Evolutionary conservation across 1,139 yeast genomes (phyloP), one percentile per base, ranked within the genome.

Genomic region (Yamadazyma triangularis): DNA sequence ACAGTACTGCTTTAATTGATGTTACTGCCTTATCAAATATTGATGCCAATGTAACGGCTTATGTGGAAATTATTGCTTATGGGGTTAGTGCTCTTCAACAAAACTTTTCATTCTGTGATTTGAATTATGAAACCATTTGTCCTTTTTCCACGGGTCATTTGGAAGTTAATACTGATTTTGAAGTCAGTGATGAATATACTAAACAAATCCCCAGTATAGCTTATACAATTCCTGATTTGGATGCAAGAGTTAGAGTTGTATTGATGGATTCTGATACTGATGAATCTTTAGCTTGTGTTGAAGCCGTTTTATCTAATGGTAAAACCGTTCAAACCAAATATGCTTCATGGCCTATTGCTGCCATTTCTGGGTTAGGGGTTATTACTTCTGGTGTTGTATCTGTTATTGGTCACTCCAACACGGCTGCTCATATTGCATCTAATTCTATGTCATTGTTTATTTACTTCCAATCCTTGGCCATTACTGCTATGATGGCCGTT

Each of bases 261-360:
- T 80, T 84, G 13, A 19, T 33, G 23, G 60, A 74, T 26, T 53
- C 61, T 9, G 60, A 64, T 31, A 73, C 73, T 30, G 47, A 56
- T 8, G 47, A 52, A 4, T 49, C 53, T 25, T 64, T 89, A 38
- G 98, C 98, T 2, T 91, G 99, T 71, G 95, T 93, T 8, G 89
- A 85, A 53, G 96, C 97, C 0, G 71, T 79, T 14, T 68, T 91
- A 39, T 63, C 85, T 19, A 91, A 93, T 58, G 96, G 91, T 37
- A 87, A 85, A 53, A 88, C 98, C 2, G 99, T 91, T 23, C 95
- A 89, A 57, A 88, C 96, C 19, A 79, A 79, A 50, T 88, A 86
- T 46, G 98, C 96, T 4, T 75, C 95, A 7, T 93, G 98, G 98
- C 95, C 95, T 15, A 84, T 91, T 46, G 97, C 96, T 4, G 93